Percentiles rank a stretch among this genome's conserved stretches.
phyloP scores from a whole-genome alignment of 441 rosid genomes.

The Corymbia calophylla region DNA sequence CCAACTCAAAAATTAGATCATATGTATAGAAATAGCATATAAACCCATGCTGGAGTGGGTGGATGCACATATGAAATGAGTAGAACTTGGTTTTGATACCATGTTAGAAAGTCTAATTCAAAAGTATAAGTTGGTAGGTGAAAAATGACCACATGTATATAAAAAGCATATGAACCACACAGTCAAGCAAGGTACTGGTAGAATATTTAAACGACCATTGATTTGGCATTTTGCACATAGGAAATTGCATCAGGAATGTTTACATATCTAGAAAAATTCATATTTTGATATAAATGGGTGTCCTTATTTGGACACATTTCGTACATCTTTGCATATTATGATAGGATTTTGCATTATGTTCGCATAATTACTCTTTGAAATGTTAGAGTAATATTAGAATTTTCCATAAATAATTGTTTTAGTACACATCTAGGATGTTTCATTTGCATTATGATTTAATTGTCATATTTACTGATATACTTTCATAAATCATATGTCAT shows the following conservation, averaged over 20 bases:
- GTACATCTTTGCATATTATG: background rate
- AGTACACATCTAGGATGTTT: background rate
- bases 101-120: background rate
- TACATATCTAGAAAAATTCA: background rate
- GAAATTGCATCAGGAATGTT: background rate
- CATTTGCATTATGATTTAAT: background rate
- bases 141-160: background rate
- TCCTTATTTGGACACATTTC: background rate
- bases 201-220: background rate
- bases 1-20: no score
- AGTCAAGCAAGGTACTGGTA: accelerated
- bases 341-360: background rate
- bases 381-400: background rate
- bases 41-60: no score
- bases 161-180: background rate
- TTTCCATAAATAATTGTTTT: background rate
- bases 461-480: background rate
- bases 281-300: background rate
- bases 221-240: background rate
- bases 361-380: background rate
- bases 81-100: background rate
- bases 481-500: background rate
- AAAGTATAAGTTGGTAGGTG: background rate
- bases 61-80: background rate
- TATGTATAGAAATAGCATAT: no score